Base-by-base conservation (phyloP, 2,329 filamentous ascomycete species). In the Magnaporthiopsis incrustans region DNA sequence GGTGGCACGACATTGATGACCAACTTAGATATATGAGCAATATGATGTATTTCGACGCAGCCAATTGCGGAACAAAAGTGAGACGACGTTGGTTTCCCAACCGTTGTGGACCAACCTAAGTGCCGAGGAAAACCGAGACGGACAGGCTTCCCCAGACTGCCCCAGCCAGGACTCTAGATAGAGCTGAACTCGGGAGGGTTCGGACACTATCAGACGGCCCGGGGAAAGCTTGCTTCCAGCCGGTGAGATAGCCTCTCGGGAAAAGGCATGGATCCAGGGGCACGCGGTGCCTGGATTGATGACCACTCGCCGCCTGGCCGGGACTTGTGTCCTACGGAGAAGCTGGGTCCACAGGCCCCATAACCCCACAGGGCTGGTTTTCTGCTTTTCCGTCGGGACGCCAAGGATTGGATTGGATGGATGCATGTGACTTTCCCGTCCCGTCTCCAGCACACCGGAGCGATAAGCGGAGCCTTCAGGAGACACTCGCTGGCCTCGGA, bases 381-480 rank as follows among this genome's bases (percentile, higher is more conserved):
- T 53, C n/a, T 10, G 22, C 18, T 53, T 53, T 53, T n/a, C 44
- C 44, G 44, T 53, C 44, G 44, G 44, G 44, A 8, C 7, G 44
- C 18, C 22, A 53, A n/a, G 44, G 44, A n/a, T 30, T 30, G 44
- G 44, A n/a, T 30, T 30, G 27, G 27, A 30, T 30, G 27, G 27
- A 30, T 30, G 27, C 27, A 30, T 3, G 27, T n/a, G 22, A 78
- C 76, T 58, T 58, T 58, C 57, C 57, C 57, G 35, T 33, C 32
- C 32, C 4, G 10, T 33, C 32, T 33, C 32, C 10, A 35, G 10
- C 33, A 35, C 33, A 11, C 7, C 44, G 11, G 18, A 50, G 44
- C 44, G 44, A 50, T 50, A 50, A 50, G 44, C 44, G 44, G 44
- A n/a, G n/a, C 14, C 35, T 38, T 8, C 14, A 15, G 14, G 35